Percentiles rank a stretch among this genome's conserved stretches.
Conservation (phyloP, 495 filamentous ascomycete genomes). For the Penicillium parvum region DNA sequence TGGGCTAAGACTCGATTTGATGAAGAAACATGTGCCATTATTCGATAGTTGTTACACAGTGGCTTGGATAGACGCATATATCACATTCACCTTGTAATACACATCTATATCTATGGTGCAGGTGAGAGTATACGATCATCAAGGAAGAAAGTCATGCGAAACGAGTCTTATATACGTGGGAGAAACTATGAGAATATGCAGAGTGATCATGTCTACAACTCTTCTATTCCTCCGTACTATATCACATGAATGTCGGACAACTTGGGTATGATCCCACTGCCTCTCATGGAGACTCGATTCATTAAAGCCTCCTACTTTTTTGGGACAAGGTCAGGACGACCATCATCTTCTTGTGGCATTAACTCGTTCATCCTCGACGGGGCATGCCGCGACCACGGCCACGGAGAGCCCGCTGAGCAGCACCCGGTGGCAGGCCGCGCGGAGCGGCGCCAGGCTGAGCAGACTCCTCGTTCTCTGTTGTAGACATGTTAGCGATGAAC, state of each 20-base stretch:
- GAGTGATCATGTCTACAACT: slow-evolving; percentile 15
- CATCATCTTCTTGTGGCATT: slow-evolving; percentile 22
- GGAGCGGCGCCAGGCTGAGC: slow-evolving; percentile 72
- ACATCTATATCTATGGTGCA: background rate
- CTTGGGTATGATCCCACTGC: slow-evolving; percentile 2
- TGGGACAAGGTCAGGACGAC: slow-evolving; percentile 8
- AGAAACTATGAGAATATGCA: slow-evolving; percentile 9
- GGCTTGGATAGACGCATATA: too few relatives aligned
- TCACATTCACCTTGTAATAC: too few relatives aligned
- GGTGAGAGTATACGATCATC: too few relatives aligned
- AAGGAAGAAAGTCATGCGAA: background rate
- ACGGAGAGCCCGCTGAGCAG: slow-evolving; percentile 83
- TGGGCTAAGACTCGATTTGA: too few relatives aligned
- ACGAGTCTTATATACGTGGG: slow-evolving; percentile 14
- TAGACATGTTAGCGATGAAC: slow-evolving; percentile 15
- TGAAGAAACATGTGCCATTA: too few relatives aligned
- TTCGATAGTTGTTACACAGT: too few relatives aligned
- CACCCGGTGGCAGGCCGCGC: slow-evolving; percentile 79
- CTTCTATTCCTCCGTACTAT: slow-evolving; percentile 6
- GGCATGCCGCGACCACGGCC: slow-evolving; percentile 91
- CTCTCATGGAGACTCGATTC: slow-evolving; percentile 4
- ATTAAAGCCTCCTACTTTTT: slow-evolving; percentile 21
- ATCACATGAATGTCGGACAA: slow-evolving; percentile 9
- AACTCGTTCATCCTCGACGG: slow-evolving; percentile 33
- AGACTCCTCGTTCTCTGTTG: slow-evolving; percentile 79